These are phyloP conservation scores for Diplosphaera chodatii DNA, from an alignment of 139 green algal species.

Conservation along the genomic window DNA sequence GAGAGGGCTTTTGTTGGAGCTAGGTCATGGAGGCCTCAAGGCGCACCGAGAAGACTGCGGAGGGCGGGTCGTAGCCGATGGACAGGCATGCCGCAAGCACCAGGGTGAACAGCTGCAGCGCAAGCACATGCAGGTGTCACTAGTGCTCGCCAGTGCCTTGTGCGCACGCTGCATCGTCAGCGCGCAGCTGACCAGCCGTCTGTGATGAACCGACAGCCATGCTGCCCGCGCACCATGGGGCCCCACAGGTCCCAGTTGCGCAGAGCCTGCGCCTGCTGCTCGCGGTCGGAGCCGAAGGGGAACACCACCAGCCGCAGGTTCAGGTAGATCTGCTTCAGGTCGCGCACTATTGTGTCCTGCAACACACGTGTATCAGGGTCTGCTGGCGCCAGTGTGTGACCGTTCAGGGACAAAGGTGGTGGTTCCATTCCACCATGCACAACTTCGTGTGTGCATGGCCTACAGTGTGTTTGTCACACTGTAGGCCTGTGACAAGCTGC, in stretches of 20 bases:
- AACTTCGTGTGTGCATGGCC: no score
- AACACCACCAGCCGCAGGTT: conserved; percentile 84
- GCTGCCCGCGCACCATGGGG: conserved; percentile 69
- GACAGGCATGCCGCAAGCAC: conserved; percentile 68
- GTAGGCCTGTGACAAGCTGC: no score
- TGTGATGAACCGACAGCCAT: no score
- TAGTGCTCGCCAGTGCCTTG: no score
- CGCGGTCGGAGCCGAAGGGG: conserved; percentile 61
- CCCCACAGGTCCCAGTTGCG: conserved; percentile 98
- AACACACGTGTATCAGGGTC: no score
- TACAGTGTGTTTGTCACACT: no score
- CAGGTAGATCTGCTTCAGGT: conserved; percentile 77
- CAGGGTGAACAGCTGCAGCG: conserved; percentile 73
- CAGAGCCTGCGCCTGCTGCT: conserved; percentile 63
- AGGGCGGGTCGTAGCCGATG: conserved; percentile 46
- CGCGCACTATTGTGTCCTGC: conserved; percentile 56
- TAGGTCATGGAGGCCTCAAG: background rate
- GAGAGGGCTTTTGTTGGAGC: background rate
- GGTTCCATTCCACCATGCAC: no score
- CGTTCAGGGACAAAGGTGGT: no score
- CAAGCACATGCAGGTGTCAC: background rate
- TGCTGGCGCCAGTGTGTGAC: no score
- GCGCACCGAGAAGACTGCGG: conserved; percentile 71
- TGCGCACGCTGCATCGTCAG: no score
- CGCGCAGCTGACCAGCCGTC: no score